Conservation (phyloP, 805 yeast genomes). For the Monosporozyma yasuniensis region DNA sequence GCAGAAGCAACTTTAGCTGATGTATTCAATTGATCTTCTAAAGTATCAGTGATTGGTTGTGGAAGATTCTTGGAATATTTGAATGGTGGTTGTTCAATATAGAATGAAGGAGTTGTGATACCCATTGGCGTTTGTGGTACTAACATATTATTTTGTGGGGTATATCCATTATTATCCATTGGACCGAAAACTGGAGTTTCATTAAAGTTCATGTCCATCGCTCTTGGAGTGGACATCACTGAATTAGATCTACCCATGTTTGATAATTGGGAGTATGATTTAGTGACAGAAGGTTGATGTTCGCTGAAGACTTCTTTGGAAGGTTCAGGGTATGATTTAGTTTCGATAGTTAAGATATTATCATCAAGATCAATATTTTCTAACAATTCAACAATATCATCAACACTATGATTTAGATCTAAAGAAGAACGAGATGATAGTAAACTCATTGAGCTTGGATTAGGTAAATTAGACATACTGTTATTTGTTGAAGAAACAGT, state of each 20-base stretch:
- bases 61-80: conserved; percentile 7
- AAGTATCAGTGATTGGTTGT: conserved; percentile 24
- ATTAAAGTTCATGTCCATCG: background rate
- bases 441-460: conserved; percentile 10
- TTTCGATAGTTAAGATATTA: conserved; percentile 7
- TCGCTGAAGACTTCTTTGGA: conserved; percentile 8
- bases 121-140: conserved; percentile 3
- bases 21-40: conserved; percentile 22
- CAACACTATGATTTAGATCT: conserved; percentile 10
- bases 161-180: background rate
- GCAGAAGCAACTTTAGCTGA: conserved; percentile 25
- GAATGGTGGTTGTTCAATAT: conserved; percentile 13
- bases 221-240: background rate
- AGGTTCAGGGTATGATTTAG: conserved; percentile 13
- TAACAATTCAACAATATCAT: conserved; percentile 8
- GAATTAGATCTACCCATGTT: background rate
- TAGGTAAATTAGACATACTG: background rate
- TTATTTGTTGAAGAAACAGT: background rate
- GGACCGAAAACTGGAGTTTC: background rate
- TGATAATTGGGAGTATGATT: conserved; percentile 16
- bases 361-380: conserved; percentile 10
- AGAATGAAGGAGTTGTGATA: conserved; percentile 4
- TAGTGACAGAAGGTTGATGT: conserved; percentile 12
- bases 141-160: background rate
- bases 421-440: conserved; percentile 11